Evolutionary conservation across 192 early-diverging fungal genomes (phyloP).

Genomic region (Gamsiella multidivaricata): DNA sequence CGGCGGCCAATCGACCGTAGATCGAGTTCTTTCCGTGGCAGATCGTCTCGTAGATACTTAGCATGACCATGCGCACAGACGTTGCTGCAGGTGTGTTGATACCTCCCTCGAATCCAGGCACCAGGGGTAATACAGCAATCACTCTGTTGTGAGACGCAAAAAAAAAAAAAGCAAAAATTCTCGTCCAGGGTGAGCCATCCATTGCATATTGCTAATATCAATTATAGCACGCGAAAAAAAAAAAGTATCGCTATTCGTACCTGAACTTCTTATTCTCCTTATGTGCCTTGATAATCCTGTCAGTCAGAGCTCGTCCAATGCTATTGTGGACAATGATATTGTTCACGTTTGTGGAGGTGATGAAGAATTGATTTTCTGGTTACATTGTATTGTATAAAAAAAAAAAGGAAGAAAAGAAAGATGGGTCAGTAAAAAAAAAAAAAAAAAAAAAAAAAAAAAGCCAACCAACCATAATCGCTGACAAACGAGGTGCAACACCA

Average conservation of each 20-base stretch:
- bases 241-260: conserved; percentile 7
- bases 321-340: conserved; percentile 78
- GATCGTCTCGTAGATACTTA: conserved; percentile 68
- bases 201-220: no score
- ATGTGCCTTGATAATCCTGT: conserved; percentile 79
- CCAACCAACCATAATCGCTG: neutral
- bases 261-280: conserved; percentile 47
- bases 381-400: neutral
- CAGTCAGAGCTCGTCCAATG: conserved; percentile 78
- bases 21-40: conserved; percentile 75
- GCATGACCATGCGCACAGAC: conserved; percentile 72
- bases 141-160: conserved; percentile 66
- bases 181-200: no score
- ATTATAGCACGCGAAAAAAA: neutral
- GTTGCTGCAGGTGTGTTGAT: conserved; percentile 74
- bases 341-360: conserved; percentile 64
- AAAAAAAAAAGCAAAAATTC: neutral
- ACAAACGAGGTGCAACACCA: neutral
- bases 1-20: conserved; percentile 61
- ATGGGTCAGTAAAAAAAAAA: neutral
- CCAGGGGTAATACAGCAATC: conserved; percentile 80
- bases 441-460: neutral
- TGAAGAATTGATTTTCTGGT: conserved; percentile 89
- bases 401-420: neutral
- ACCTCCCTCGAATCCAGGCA: conserved; percentile 83